Evolutionary conservation across 257 asterid genomes (phyloP).

Genomic region (Vinca minor): DNA sequence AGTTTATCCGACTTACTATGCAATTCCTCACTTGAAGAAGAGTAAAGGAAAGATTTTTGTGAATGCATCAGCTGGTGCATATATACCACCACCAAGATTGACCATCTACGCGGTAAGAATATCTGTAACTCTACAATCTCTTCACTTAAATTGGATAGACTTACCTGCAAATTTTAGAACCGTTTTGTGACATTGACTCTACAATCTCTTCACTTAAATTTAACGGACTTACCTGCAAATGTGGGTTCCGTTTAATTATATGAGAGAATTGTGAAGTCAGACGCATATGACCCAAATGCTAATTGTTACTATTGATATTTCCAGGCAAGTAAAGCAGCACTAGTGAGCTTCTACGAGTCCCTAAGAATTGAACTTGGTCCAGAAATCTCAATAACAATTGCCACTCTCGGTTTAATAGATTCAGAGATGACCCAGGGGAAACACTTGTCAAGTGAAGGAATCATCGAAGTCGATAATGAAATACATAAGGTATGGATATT

Average conservation of each 20-base stretch:
- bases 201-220: too few species aligned
- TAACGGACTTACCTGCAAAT: too few species aligned
- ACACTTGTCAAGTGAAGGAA: slow-evolving; percentile 9
- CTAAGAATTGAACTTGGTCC: slow-evolving; percentile 18
- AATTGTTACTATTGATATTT: not conserved
- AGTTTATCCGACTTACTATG: slow-evolving; percentile 4
- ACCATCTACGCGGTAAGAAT: slow-evolving; percentile 11
- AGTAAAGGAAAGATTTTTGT: not conserved
- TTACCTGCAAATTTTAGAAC: too few species aligned
- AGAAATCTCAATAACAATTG: slow-evolving; percentile 20
- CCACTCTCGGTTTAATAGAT: slow-evolving; percentile 17
- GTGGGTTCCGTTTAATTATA: too few species aligned
- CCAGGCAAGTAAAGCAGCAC: slow-evolving; percentile 24
- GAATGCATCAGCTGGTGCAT: slow-evolving; percentile 1
- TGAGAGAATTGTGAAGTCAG: too few species aligned
- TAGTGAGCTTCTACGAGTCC: slow-evolving; percentile 17
- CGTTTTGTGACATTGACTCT: too few species aligned
- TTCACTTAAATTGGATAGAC: too few species aligned
- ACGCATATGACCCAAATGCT: too few species aligned
- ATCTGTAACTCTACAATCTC: too few species aligned
- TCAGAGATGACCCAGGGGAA: slow-evolving; percentile 22
- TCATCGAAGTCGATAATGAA: not conserved
- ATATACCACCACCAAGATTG: not conserved
- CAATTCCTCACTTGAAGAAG: slow-evolving; percentile 5
- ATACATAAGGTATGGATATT: not conserved